Evolutionary conservation across 192 early-diverging fungal genomes (phyloP), one percentile per base, ranked within the genome.

Genomic region (Spizellomyces punctatus): DNA sequence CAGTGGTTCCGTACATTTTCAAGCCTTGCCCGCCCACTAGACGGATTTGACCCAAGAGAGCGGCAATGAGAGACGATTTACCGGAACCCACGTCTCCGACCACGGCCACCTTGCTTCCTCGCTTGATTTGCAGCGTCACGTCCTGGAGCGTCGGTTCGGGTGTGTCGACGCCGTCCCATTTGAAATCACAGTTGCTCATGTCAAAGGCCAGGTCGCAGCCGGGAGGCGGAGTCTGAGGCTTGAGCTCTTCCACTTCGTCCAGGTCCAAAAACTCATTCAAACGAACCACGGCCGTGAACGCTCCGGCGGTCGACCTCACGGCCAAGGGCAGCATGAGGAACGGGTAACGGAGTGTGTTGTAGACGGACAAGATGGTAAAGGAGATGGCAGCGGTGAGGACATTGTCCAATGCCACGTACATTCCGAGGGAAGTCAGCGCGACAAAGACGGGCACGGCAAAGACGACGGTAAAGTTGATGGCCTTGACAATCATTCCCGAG

Each of bases 281-380:
- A 10, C 83, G 76, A 43, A 75, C 72, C 58, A 89, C 67, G 36
- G 88, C 82, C 16, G 83, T 76, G 8, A 82, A 43, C 8, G 85
- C 86, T 43, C 88, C 89, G 54, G 72, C 71, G 8, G 75, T 82
- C 8, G 83, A 80, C 54, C 81, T 76, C 22, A 90, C 86, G 8
- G 89, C 86, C 61, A 88, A 69, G 9, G 89, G 89, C n/a, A 89
- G 69, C 87, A 89, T 90, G 42, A 88, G 82, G 50, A 90, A 78
- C 14, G 89, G 88, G 80, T 90, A 89, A 41, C 86, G 86, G 16
- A 90, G 74, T 48, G 86, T 89, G 78, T 90, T 90, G 76, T 89
- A 89, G 4, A 90, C 71, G 9, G 89, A 87, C n/a, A 90, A 66
- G 12, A 82, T 71, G 0, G 89, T 90, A 68, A 90, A 90, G 16